Percentiles rank a stretch among this genome's conserved stretches.
phyloP scores from a whole-genome alignment of 306 rosid species.

The Fagus crenata region DNA sequence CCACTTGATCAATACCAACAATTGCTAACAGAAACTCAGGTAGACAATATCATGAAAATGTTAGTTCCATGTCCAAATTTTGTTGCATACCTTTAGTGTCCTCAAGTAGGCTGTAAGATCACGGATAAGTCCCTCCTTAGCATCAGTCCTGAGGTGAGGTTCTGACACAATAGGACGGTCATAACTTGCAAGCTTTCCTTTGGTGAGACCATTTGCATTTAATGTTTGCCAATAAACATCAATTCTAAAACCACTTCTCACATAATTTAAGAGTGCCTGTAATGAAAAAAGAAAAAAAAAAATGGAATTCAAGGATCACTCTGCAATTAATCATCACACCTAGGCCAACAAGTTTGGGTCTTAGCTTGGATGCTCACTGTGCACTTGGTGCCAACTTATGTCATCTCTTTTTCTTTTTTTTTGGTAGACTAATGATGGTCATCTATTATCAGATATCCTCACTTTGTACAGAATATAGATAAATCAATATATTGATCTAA shows the following conservation, averaged over 20 bases:
- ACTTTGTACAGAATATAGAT: background rate
- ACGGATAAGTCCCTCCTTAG: slow-evolving; percentile 34
- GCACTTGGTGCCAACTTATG: background rate
- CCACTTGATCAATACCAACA: background rate
- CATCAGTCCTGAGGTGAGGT: slow-evolving; percentile 33
- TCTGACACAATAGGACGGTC: slow-evolving; percentile 42
- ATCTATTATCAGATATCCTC: background rate
- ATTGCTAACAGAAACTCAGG: background rate
- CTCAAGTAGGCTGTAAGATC: slow-evolving; percentile 39
- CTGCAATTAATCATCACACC: slow-evolving; percentile 9
- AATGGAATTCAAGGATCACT: background rate
- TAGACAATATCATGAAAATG: slow-evolving; percentile 6
- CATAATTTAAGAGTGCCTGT: slow-evolving; percentile 40
- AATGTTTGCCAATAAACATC: slow-evolving; percentile 40
- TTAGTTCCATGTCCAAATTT: background rate
- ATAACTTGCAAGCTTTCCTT: slow-evolving; percentile 42
- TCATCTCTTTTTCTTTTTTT: background rate
- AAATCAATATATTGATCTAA: background rate
- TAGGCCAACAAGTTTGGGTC: background rate
- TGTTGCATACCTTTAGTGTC: slow-evolving; percentile 29
- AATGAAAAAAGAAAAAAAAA: background rate
- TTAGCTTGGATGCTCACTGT: background rate
- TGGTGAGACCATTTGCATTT: slow-evolving; percentile 38
- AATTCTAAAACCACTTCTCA: slow-evolving; percentile 27
- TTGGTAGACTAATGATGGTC: background rate